Base-by-base conservation (phyloP, 352 stramenopile genomes). In the Globisporangium paddicum region DNA sequence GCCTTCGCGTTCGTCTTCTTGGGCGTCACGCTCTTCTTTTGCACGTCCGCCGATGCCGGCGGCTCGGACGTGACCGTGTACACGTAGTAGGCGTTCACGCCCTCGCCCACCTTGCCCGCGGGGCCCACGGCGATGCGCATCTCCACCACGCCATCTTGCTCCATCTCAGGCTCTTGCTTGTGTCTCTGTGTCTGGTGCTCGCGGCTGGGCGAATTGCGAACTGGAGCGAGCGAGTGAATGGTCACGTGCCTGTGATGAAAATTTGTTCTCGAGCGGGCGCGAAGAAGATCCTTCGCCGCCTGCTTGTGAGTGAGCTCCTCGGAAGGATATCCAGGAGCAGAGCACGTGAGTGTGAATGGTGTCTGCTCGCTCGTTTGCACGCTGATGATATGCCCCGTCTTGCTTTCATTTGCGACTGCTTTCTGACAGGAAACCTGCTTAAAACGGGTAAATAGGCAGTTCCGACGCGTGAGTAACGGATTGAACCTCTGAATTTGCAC, bases 51-150 rank as follows among this genome's bases (percentile, higher is more conserved):
- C 16, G 16, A 32, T 3, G 16, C 69, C 68, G 52, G 79, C 18
- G 73, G 72, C 41, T 73, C 63, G 47, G 81, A 90, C 50, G 77
- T 79, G 63, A 94, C 72, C 50, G 84, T 88, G 74, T 86, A 94
- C 28, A 94, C 82, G 58, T 85, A 86, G 66, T 90, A 89, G 38
- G 76, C 71, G 69, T 92, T 91, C n/a, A 94, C 84, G 64, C 84
- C 82, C 42, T 94, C 84, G 49, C 84, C 84, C 26, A 94, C 77
- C 34, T 89, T 90, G 61, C 84, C 82, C 34, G 84, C 84, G 7
- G 74, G 46, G 16, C 82, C 82, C 10, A 94, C 84, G 44, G 72
- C 70, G 61, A 94, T 89, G 52, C 50, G 65, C 55, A 77, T 74
- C 30, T 35, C 51, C 26, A 23, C 34, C 2, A 44, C 50, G 48